A percentile compares a stretch with the other conserved stretches of the same genome.
phyloP scores from a whole-genome alignment of 768 basidiomycete genomes.

The Auriscalpium orientale region DNA sequence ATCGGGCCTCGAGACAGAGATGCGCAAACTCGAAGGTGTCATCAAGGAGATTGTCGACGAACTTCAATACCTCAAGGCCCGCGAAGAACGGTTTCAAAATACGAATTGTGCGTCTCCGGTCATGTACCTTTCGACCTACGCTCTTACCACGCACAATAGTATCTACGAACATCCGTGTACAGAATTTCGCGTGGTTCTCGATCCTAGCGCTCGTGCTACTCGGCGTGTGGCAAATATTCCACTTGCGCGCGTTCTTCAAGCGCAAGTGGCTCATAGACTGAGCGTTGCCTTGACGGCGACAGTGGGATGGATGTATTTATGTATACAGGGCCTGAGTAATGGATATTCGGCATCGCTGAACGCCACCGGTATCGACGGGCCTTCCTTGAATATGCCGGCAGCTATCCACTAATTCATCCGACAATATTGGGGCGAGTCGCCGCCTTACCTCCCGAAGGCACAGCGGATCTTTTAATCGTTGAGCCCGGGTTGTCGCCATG shows the following conservation, averaged over 20 bases:
- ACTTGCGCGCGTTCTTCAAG: constrained; percentile 93
- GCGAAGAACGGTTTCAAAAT: constrained; percentile 81
- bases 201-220: constrained; percentile 68
- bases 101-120: constrained; percentile 72
- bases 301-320: background rate
- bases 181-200: constrained; percentile 89
- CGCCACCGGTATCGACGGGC: background rate
- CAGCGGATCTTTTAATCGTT: too few species aligned
- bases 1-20: constrained; percentile 93
- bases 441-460: too few species aligned
- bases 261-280: constrained; percentile 86
- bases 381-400: too few species aligned
- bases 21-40: constrained; percentile 93
- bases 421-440: too few species aligned
- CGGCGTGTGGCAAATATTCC: constrained; percentile 93
- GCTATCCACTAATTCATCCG: too few species aligned
- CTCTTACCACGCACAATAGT: constrained; percentile 35
- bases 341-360: background rate
- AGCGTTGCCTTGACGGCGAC: background rate
- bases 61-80: constrained; percentile 79
- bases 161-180: constrained; percentile 87
- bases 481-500: background rate
- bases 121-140: background rate
- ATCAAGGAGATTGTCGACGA: constrained; percentile 95
- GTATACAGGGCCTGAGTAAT: background rate